phyloP scores from a whole-genome alignment of 2,329 filamentous ascomycete genomes.

The Oidium heveae region DNA sequence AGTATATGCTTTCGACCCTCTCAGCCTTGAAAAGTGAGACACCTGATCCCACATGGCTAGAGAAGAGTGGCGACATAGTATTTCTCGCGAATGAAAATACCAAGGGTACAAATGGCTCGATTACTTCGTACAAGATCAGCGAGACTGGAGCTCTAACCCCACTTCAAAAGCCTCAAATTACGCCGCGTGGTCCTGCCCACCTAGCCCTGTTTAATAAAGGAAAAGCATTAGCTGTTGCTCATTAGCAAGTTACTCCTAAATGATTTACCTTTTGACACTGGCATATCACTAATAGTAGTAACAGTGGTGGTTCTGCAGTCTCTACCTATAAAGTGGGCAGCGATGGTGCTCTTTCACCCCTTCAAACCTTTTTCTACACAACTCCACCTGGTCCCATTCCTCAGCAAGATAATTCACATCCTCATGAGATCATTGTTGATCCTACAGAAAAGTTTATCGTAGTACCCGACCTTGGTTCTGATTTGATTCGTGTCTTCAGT shows the following conservation, averaged over 20 bases:
- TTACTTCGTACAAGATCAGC: constrained; percentile 12
- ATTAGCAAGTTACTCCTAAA: constrained; percentile 9
- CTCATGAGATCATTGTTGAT: constrained; percentile 26
- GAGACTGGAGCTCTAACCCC: constrained; percentile 17
- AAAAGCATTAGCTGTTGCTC: constrained; percentile 14
- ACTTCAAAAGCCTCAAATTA: constrained; percentile 15
- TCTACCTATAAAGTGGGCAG: constrained; percentile 16
- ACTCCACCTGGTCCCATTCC: constrained; percentile 15
- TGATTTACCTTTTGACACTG: not conserved
- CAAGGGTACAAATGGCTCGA: constrained; percentile 5
- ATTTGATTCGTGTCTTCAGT: constrained; percentile 21
- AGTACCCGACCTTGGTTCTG: constrained; percentile 24
- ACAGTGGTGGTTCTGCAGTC: constrained; percentile 7
- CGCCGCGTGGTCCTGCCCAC: constrained; percentile 16
- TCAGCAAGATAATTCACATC: constrained; percentile 22
- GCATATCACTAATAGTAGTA: not conserved
- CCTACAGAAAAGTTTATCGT: constrained; percentile 24
- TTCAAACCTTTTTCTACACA: constrained; percentile 20
- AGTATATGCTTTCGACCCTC: constrained; percentile 6
- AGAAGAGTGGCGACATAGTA: constrained; percentile 7
- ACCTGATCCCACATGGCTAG: constrained; percentile 10
- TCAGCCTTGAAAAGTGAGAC: constrained; percentile 7
- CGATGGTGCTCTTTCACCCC: constrained; percentile 4
- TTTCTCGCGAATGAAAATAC: constrained; percentile 11
- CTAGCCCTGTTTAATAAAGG: constrained; percentile 19